These are phyloP conservation scores for Neofusicoccum ribis DNA, from an alignment of 2,329 filamentous ascomycete species.

Conservation along the genomic window DNA sequence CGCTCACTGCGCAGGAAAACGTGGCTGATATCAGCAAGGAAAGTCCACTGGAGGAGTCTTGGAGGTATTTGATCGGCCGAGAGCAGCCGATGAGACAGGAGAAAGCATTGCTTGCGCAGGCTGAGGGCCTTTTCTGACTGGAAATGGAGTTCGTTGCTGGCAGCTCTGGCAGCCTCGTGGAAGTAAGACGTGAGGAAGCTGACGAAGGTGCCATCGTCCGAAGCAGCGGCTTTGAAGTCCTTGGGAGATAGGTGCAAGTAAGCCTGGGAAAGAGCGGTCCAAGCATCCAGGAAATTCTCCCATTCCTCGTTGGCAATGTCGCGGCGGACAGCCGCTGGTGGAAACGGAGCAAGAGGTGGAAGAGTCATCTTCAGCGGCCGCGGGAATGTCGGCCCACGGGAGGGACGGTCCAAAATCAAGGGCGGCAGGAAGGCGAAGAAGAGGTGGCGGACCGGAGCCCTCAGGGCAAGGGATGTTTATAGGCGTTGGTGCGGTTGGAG, in stretches of 20 bases:
- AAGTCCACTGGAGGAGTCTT: constrained; percentile 61
- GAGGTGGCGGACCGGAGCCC: background rate
- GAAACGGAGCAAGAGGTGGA: constrained; percentile 77
- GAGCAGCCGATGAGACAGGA: constrained; percentile 62
- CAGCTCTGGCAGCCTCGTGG: constrained; percentile 48
- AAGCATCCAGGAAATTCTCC: constrained; percentile 74
- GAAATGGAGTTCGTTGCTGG: constrained; percentile 24
- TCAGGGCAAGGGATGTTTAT: background rate
- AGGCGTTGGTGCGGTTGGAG: background rate
- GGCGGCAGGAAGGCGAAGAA: background rate
- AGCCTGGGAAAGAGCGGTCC: constrained; percentile 66
- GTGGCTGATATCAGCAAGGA: constrained; percentile 68
- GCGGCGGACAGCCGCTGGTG: constrained; percentile 65
- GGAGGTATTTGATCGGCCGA: constrained; percentile 47
- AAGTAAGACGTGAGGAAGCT: constrained; percentile 69
- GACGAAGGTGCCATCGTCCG: constrained; percentile 59
- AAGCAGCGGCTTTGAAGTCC: constrained; percentile 54
- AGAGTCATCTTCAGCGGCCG: constrained; percentile 46
- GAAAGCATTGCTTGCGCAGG: constrained; percentile 65
- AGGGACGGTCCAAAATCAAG: background rate
- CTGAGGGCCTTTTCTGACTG: constrained; percentile 41
- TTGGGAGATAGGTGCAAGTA: constrained; percentile 61
- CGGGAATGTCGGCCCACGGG: background rate
- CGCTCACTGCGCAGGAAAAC: constrained; percentile 66
- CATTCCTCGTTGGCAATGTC: constrained; percentile 71